These are phyloP conservation scores for Neocallimastix lanati DNA, from an alignment of 192 early-diverging fungal genomes.

Conservation along the genomic window DNA sequence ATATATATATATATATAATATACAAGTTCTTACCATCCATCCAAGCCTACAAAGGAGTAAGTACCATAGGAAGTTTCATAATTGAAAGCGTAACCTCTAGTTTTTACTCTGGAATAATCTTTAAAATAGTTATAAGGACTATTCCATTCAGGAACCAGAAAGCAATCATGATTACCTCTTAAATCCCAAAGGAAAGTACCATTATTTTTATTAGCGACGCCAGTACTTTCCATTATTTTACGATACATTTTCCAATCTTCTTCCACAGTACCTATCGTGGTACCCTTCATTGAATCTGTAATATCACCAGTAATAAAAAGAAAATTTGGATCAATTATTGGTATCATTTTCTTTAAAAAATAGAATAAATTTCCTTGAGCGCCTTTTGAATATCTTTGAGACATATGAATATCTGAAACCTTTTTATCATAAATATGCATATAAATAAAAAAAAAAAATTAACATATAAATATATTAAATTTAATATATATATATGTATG, in stretches of 20 bases:
- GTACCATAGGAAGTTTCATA: background rate
- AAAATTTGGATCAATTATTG: background rate
- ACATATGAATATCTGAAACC: background rate
- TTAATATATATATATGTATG: no score
- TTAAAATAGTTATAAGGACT: constrained; percentile 41
- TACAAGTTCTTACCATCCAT: background rate
- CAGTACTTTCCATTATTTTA: constrained; percentile 28
- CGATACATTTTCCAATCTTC: constrained; percentile 68
- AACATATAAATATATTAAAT: no score
- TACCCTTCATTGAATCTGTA: constrained; percentile 51
- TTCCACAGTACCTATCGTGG: constrained; percentile 47
- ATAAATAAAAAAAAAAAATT: no score
- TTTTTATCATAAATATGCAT: no score
- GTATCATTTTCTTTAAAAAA: background rate
- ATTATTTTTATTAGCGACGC: constrained; percentile 20
- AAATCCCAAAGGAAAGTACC: constrained; percentile 62
- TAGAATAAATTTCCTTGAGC: background rate
- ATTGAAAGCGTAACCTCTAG: constrained; percentile 33
- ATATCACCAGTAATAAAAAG: constrained; percentile 40
- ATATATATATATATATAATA: no score
- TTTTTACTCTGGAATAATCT: constrained; percentile 23
- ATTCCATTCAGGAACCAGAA: constrained; percentile 46
- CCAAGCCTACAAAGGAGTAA: background rate
- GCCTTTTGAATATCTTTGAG: background rate
- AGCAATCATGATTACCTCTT: constrained; percentile 91